A percentile compares a stretch with the other conserved stretches of the same genome.
These are phyloP conservation scores for Lizonia empirigonia DNA, from an alignment of 2,329 filamentous ascomycete species.

Conservation along the genomic window DNA sequence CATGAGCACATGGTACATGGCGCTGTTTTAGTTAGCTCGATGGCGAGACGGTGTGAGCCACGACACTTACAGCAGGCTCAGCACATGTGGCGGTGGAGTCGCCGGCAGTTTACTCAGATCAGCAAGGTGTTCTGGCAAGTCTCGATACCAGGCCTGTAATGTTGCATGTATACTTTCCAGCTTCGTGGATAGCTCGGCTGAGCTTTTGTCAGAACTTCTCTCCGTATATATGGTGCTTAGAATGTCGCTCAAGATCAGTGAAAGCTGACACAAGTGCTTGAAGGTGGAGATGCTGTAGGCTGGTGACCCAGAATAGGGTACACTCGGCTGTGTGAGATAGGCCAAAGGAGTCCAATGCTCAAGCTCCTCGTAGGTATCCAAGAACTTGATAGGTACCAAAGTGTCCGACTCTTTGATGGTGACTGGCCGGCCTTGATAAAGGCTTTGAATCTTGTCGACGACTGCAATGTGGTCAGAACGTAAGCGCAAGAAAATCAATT, in stretches of 20 bases:
- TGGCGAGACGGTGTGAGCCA: background rate
- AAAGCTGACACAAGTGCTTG: slow-evolving; percentile 51
- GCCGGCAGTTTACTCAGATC: slow-evolving; percentile 36
- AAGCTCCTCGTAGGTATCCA: slow-evolving; percentile 60
- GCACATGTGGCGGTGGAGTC: slow-evolving; percentile 46
- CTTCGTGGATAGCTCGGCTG: slow-evolving; percentile 46
- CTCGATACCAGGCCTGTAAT: slow-evolving; percentile 51
- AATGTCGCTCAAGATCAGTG: slow-evolving; percentile 54
- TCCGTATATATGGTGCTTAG: slow-evolving; percentile 48
- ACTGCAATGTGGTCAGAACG: slow-evolving; percentile 23
- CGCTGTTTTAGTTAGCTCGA: slow-evolving; percentile 18
- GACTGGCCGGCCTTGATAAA: slow-evolving; percentile 61
- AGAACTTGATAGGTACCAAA: slow-evolving; percentile 55
- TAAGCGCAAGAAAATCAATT: background rate
- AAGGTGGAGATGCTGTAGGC: slow-evolving; percentile 55
- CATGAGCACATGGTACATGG: slow-evolving; percentile 58
- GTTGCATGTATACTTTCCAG: slow-evolving; percentile 50
- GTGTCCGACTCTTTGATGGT: slow-evolving; percentile 55
- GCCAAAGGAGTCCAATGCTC: slow-evolving; percentile 59
- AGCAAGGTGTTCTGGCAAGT: slow-evolving; percentile 54
- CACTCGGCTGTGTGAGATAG: slow-evolving; percentile 28
- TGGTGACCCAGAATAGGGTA: slow-evolving; percentile 46
- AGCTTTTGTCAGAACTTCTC: slow-evolving; percentile 41
- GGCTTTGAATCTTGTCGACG: slow-evolving; percentile 59
- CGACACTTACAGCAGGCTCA: slow-evolving; percentile 33